Base-by-base conservation (phyloP, 192 early-diverging fungal genomes). In the Mortierella hygrophila region DNA sequence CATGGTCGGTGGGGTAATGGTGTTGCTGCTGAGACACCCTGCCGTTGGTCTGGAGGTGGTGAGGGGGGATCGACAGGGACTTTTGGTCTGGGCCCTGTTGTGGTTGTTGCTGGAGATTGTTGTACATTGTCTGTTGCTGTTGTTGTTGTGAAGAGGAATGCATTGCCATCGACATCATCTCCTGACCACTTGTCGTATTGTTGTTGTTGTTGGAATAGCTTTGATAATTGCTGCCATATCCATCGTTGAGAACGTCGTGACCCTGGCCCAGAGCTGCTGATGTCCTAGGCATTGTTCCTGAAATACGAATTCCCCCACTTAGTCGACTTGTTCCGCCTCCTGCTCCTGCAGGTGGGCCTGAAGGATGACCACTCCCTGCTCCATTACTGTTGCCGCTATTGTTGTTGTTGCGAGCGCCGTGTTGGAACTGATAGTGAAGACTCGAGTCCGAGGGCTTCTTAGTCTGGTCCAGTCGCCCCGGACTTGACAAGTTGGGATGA, bases 401-500 rank as follows among this genome's bases (percentile, higher is more conserved):
- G 23, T 63, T 65, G 55, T 72, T 70, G 41, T 21, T 74, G 21
- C 26, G 26, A 10, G 35, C 11, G 29, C 13, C 42, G 37, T 77
- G 46, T 44, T 76, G 52, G 72, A 81, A 86, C 20, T 86, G 74
- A 26, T 54, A 65, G 20, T 86, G 79, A 11, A 85, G 68, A 63
- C 74, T 86, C 2, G 79, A 75, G 37, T 86, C 84, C 0, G 79
- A 86, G 9, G 79, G 37, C 46, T 77, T 81, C 40, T 86, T 74
- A 10, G 80, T 75, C 49, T 81, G 84, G 57, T 81, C 84, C 40
- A 86, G 23, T 4, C 79, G 57, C 0, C 84, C 76, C n/a, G 84
- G 84, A 29, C 79, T 81, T 18, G 84, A 86, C 5, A 86, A n/a
- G 72, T 86, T 86, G 18, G 78, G 69, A 11, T 86, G 84, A 35